Base-by-base conservation (phyloP, 805 yeast genomes). In the Yarrowia bubula region DNA sequence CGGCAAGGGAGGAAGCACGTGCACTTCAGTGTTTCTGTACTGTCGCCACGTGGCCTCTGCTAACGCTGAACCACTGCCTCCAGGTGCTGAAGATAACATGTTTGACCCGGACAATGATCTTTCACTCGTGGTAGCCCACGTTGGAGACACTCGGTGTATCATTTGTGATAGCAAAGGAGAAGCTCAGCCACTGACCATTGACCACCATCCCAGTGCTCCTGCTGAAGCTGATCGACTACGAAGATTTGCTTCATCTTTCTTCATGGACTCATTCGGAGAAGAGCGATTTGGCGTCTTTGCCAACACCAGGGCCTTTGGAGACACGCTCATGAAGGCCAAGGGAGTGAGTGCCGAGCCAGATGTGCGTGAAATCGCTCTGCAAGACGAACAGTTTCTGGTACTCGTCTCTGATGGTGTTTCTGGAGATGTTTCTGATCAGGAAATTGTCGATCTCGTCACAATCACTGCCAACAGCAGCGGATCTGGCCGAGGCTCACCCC, bases 281-380 rank as follows among this genome's bases (percentile, higher is more conserved):
- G 90, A 89, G 72, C 74, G 98, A 66, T 92, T 87, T 71, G 83
- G 89, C 41, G 83, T 86, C 68, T 87, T 86, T 72, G 97, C 98
- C 22, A 95, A 95, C 72, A 95, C 99, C 1, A 81, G 99, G 69
- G 82, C 97, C 1, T 95, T 95, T 80, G 99, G 99, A 44, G 99
- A 95, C 76, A 71, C 86, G 14, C 79, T 81, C 31, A 96, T 86
- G 64, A 95, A 95, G 75, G 81, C 87, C 41, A 83, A 85, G 73
- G 99, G 99, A 0, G 85, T 95, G 1, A 81, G 92, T 0, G 90
- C 97, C 13, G 98, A 95, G 76, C 99, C 99, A 0, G 98, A 95
- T 68, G 80, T 95, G 55, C 78, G 81, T 17, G 88, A 89, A 65
- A 84, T 79, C 68, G 73, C 89, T 10, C 80, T 92, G 32, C 96